These are phyloP conservation scores for Alternaria rosae DNA, from an alignment of 2,329 filamentous ascomycete genomes.

Conservation along the genomic window DNA sequence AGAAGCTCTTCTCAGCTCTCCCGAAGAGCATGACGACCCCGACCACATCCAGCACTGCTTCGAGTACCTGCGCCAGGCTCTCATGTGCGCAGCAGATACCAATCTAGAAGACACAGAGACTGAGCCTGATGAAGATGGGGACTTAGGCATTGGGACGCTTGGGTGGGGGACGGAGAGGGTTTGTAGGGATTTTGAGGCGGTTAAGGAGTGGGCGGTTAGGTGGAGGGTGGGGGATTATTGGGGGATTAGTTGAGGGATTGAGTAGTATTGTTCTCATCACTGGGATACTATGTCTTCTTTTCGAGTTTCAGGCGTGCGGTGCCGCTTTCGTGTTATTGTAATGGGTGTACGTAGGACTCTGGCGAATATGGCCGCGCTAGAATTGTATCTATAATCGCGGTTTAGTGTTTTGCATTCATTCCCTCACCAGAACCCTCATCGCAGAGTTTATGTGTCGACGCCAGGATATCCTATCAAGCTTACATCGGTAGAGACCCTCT, in stretches of 20 bases:
- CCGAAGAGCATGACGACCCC: not conserved
- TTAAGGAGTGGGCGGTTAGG: constrained; percentile 34
- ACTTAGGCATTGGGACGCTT: not conserved
- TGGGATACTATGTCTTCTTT: not conserved
- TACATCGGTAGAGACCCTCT: not conserved
- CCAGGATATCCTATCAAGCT: fast-evolving
- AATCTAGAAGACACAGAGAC: constrained; percentile 23
- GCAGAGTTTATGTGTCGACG: too few relatives aligned
- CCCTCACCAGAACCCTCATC: too few relatives aligned
- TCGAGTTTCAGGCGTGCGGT: not conserved
- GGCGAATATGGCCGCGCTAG: not conserved
- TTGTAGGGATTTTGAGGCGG: constrained; percentile 33
- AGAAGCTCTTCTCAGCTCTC: constrained; percentile 1
- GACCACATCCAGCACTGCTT: constrained; percentile 29
- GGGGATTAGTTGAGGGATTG: not conserved
- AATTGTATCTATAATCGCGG: not conserved
- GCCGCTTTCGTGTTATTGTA: not conserved
- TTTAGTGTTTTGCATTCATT: too few relatives aligned
- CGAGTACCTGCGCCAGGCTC: constrained; percentile 34
- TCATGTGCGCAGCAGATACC: constrained; percentile 37
- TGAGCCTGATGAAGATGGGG: constrained; percentile 4
- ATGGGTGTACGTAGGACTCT: not conserved
- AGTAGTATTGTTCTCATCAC: not conserved
- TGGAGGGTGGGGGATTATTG: constrained; percentile 11
- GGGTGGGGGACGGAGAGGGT: constrained; percentile 33